These are phyloP conservation scores for Pleurotus pulmonarius DNA, from an alignment of 768 basidiomycete species.

Conservation along the genomic window DNA sequence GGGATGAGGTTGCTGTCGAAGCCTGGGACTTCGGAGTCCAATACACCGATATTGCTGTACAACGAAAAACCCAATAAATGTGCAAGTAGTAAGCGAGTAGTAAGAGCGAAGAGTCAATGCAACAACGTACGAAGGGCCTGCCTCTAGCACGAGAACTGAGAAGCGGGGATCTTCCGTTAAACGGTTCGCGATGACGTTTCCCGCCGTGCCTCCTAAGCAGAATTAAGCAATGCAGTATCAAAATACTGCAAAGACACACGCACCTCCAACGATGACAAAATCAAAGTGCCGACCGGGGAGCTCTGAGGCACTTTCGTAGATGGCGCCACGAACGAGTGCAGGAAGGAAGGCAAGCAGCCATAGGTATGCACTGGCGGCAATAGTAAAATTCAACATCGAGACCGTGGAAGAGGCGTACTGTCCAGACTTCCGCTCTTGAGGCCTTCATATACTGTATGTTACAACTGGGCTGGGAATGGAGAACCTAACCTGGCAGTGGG, in stretches of 20 bases:
- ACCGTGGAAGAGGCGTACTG: too few species aligned
- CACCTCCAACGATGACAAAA: slow-evolving; percentile 9
- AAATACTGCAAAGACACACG: too few species aligned
- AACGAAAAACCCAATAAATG: neutral
- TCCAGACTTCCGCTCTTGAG: too few species aligned
- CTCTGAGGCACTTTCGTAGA: neutral
- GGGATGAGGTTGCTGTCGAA: neutral
- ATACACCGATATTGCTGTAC: neutral
- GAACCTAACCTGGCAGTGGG: too few species aligned
- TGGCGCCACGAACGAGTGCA: neutral
- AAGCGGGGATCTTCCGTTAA: slow-evolving; percentile 2
- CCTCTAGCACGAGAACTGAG: slow-evolving; percentile 2
- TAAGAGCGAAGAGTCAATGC: neutral
- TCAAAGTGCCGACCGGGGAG: neutral
- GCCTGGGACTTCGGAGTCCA: neutral
- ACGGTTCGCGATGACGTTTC: neutral
- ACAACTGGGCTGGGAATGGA: too few species aligned
- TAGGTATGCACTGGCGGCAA: too few species aligned
- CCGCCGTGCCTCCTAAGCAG: slow-evolving; percentile 3
- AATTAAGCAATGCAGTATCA: too few species aligned
- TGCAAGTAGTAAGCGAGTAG: too few species aligned
- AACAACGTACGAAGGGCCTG: neutral
- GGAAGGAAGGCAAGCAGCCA: neutral
- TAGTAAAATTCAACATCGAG: too few species aligned
- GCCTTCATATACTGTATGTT: too few species aligned